These are phyloP conservation scores for Dacryopinax spathularia DNA, from an alignment of 768 basidiomycete genomes.

Conservation along the genomic window DNA sequence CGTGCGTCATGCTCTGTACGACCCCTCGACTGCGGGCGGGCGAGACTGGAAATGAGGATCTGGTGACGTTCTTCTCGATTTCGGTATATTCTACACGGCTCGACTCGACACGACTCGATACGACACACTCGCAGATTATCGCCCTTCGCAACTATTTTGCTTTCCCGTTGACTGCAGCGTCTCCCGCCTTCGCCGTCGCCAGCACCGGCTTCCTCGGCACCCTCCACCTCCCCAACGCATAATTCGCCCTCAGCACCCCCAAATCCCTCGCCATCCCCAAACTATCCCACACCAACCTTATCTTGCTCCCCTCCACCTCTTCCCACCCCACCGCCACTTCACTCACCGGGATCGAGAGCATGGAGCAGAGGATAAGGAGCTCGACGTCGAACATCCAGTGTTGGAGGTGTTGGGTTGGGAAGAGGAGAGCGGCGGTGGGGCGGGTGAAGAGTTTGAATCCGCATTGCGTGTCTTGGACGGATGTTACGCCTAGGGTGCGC, in stretches of 20 bases:
- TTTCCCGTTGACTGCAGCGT: too few species aligned
- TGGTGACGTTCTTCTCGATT: too few species aligned
- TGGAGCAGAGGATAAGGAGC: slow-evolving; percentile 69
- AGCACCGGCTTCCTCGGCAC: background rate
- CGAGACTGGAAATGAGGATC: too few species aligned
- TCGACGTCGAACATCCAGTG: slow-evolving; percentile 98
- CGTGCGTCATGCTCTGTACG: too few species aligned
- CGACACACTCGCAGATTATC: too few species aligned
- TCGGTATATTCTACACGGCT: background rate
- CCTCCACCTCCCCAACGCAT: slow-evolving; percentile 63
- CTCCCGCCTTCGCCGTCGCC: background rate
- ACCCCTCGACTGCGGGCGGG: too few species aligned
- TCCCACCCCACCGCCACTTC: slow-evolving; percentile 90
- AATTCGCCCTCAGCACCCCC: slow-evolving; percentile 69
- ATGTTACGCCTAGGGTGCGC: slow-evolving; percentile 74
- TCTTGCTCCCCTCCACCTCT: slow-evolving; percentile 84
- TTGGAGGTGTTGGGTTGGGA: slow-evolving; percentile 71
- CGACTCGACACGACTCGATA: too few species aligned
- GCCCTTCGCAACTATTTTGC: too few species aligned
- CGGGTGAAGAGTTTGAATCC: slow-evolving; percentile 95
- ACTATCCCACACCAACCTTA: slow-evolving; percentile 70
- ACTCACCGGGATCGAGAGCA: slow-evolving; percentile 57
- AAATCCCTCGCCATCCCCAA: slow-evolving; percentile 83
- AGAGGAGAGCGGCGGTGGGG: slow-evolving; percentile 61
- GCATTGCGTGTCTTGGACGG: slow-evolving; percentile 89